phyloP scores from a whole-genome alignment of 2,329 filamentous ascomycete species.

The Fusarium compactum region DNA sequence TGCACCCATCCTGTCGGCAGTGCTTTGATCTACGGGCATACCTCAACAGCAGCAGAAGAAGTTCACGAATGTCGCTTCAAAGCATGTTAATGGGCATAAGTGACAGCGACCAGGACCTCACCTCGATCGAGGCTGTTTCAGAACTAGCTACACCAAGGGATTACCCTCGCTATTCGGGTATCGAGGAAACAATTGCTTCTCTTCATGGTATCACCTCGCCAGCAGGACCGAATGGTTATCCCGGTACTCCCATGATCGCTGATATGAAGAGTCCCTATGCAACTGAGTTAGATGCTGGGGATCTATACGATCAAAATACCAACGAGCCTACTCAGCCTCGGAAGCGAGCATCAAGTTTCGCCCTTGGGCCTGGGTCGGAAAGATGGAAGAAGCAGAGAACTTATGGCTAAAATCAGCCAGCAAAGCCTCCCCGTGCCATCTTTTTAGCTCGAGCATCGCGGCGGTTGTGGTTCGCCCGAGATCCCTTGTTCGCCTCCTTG shows the following conservation, averaged over 20 bases:
- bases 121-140: constrained; percentile 55
- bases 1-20: constrained; percentile 56
- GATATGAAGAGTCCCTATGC: constrained; percentile 57
- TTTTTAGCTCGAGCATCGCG: constrained; percentile 76
- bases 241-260: constrained; percentile 49
- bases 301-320: constrained; percentile 44
- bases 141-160: constrained; percentile 59
- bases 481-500: constrained; percentile 87
- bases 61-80: constrained; percentile 56
- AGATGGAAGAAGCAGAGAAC: constrained; percentile 40
- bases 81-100: constrained; percentile 57
- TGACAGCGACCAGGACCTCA: constrained; percentile 55
- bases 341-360: constrained; percentile 28
- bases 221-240: constrained; percentile 19
- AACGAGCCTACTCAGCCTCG: constrained; percentile 26
- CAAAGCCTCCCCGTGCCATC: constrained; percentile 66
- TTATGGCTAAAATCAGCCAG: constrained; percentile 47
- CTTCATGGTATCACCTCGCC: constrained; percentile 49
- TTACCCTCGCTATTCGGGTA: constrained; percentile 50
- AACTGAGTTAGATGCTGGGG: constrained; percentile 51
- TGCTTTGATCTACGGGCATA: constrained; percentile 58
- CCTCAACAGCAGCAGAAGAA: constrained; percentile 57
- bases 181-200: constrained; percentile 52
- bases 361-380: neutral
- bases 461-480: constrained; percentile 87